Conservation (phyloP, 1,284 basidiomycete genomes). For the Microbotryum silenes-acaulis region DNA sequence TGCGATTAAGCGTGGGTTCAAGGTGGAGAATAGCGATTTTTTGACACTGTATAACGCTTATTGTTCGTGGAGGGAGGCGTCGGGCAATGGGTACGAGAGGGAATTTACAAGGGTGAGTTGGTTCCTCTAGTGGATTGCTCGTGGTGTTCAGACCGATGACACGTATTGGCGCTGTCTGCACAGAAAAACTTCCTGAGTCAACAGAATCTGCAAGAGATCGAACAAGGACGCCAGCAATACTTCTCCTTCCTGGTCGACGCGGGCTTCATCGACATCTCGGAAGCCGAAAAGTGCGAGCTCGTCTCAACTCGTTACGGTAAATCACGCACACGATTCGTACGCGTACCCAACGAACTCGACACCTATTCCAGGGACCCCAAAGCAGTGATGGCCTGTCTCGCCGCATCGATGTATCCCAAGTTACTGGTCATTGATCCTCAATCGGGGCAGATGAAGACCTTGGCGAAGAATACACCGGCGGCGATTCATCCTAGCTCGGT, state of each 20-base stretch:
- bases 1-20: constrained; percentile 72
- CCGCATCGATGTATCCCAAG: constrained; percentile 87
- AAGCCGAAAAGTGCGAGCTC: constrained; percentile 60
- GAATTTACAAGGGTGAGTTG: constrained; percentile 57
- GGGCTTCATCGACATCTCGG: constrained; percentile 67
- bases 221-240: constrained; percentile 87
- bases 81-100: constrained; percentile 49
- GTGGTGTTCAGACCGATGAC: too few relatives aligned
- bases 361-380: constrained; percentile 54
- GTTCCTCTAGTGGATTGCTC: background rate
- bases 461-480: constrained; percentile 76
- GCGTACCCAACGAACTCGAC: constrained; percentile 64
- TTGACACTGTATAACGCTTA: constrained; percentile 88
- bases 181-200: constrained; percentile 31
- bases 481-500: constrained; percentile 89
- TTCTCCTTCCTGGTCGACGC: constrained; percentile 73
- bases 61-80: constrained; percentile 75
- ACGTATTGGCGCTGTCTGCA: too few relatives aligned
- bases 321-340: constrained; percentile 59
- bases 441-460: constrained; percentile 60
- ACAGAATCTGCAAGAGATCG: constrained; percentile 88
- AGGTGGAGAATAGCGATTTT: constrained; percentile 88
- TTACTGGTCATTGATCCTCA: constrained; percentile 62
- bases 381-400: constrained; percentile 72
- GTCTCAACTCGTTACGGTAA: constrained; percentile 59